Percentiles rank a stretch among this genome's conserved stretches.
Conservation (phyloP, 805 yeast genomes). For the Ogataea sp. region DNA sequence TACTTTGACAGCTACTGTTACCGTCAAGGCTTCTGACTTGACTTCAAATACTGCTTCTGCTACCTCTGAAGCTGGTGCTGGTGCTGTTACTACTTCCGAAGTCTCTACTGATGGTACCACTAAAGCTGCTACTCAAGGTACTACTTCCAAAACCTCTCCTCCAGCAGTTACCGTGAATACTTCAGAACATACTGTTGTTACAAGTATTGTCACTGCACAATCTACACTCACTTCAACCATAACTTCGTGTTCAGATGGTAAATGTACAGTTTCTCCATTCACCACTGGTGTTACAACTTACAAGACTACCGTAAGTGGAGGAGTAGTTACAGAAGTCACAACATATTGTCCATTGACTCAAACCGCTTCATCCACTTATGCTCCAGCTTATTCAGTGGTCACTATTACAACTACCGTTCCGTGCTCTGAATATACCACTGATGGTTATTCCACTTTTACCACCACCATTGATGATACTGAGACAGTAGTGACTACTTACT, state of each 20-base stretch:
- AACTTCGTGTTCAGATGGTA: slow-evolving; percentile 7
- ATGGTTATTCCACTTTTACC: slow-evolving; percentile 3
- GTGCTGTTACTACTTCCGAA: slow-evolving; percentile 1
- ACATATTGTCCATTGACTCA: slow-evolving; percentile 27
- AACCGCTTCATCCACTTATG: slow-evolving; percentile 10
- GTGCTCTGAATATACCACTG: slow-evolving; percentile 1
- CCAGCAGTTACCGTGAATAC: too few species aligned
- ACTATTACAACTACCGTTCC: slow-evolving; percentile 6
- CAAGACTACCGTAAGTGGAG: slow-evolving; percentile 13
- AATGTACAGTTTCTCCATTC: slow-evolving; percentile 8
- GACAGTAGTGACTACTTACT: slow-evolving; percentile 11
- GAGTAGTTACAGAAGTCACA: slow-evolving; percentile 21
- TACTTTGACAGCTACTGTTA: too few species aligned
- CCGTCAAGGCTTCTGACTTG: too few species aligned
- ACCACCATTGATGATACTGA: slow-evolving; percentile 4
- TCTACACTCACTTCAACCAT: slow-evolving; percentile 4
- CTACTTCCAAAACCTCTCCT: slow-evolving; percentile 3
- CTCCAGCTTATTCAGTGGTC: slow-evolving; percentile 10
- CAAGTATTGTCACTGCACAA: slow-evolving; percentile 6
- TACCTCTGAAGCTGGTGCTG: slow-evolving; percentile 4
- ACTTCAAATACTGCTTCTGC: slow-evolving; percentile 4
- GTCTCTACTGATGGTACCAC: slow-evolving; percentile 1
- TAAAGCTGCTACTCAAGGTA: not conserved
- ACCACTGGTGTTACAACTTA: slow-evolving; percentile 12
- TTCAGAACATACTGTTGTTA: not conserved